Base-by-base conservation (phyloP, 257 asterid genomes). In the Solanum chmielewskii region DNA sequence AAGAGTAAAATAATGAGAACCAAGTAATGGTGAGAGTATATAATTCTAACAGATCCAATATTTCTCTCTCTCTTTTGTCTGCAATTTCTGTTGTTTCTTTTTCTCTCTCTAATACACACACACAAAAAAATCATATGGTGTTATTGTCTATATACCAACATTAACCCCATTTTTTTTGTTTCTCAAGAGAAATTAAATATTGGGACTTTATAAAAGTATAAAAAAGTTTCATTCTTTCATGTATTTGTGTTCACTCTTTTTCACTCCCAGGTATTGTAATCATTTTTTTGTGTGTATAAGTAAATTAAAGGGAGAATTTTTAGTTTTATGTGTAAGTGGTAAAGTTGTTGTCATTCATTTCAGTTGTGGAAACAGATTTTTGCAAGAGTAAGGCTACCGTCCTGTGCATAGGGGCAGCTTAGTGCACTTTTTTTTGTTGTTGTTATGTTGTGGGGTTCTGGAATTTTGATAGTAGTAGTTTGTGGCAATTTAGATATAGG, bases 31-130 rank as follows among this genome's bases (percentile, higher is more conserved):
- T 59, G 25, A 59, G 66, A 59, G 25, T 59, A 20, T 20, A 59
- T 59, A 59, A 59, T 20, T 59, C 66, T 59, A 7, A 90, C 84
- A 91, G 92, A 90, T 91, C 89, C 89, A 49, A 27, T 18, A 7
- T 76, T 35, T 47, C 49, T 39, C 81, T 33, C 45, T 70, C 42
- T 18, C 49, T 20, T 7, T 76, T 76, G 69, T 49, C 45, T 49
- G 31, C 69, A 29, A 78, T 78, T 78, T 78, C 42, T 78, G 16
- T 45, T 60, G 12, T 78, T 47, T 45, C 59, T 76, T 37, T 11
- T 20, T 42, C 16, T 44, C 29, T 47, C 7, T 49, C 27, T 4
- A 27, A 18, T 49, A 21, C 68, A 59, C 68, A 59, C 68, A 59
- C 68, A 59, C 8, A 60, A 9, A 21, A 20, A 59, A 14, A 68